Evolutionary conservation across 306 rosid genomes (phyloP).

Genomic region (Vigna trinervia): DNA sequence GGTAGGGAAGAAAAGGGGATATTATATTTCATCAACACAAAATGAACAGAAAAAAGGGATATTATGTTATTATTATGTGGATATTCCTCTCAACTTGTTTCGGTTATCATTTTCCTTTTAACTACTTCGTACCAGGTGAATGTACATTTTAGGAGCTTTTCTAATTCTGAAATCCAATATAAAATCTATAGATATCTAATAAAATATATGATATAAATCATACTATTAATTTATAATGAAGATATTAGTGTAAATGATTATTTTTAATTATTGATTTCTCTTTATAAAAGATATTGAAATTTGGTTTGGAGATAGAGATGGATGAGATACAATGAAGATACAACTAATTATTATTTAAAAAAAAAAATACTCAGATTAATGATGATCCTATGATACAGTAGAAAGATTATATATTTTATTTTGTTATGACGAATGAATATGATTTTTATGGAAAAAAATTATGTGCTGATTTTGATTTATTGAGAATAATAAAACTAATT

Average conservation of each 20-base stretch:
- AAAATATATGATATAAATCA: background rate
- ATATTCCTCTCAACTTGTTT: slow-evolving; percentile 15
- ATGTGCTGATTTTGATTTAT: no score
- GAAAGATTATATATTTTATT: no score
- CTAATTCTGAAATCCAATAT: no score
- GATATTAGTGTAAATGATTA: background rate
- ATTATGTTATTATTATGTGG: slow-evolving; percentile 10
- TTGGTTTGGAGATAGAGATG: background rate
- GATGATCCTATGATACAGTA: no score
- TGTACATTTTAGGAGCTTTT: background rate
- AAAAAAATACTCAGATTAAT: no score
- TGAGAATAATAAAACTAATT: no score
- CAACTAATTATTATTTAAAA: no score
- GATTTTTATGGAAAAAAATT: no score
- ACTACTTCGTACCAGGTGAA: background rate
- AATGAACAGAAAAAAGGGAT: background rate
- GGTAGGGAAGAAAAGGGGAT: slow-evolving; percentile 18
- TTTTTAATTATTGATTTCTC: background rate
- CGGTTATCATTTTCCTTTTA: background rate
- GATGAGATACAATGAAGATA: no score
- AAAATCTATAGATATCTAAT: no score
- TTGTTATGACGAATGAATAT: no score
- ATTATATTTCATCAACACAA: background rate
- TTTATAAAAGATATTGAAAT: background rate
- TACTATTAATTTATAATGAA: background rate